Conservation (phyloP, 2,329 filamentous ascomycete genomes). For the Talaromyces piceae region DNA sequence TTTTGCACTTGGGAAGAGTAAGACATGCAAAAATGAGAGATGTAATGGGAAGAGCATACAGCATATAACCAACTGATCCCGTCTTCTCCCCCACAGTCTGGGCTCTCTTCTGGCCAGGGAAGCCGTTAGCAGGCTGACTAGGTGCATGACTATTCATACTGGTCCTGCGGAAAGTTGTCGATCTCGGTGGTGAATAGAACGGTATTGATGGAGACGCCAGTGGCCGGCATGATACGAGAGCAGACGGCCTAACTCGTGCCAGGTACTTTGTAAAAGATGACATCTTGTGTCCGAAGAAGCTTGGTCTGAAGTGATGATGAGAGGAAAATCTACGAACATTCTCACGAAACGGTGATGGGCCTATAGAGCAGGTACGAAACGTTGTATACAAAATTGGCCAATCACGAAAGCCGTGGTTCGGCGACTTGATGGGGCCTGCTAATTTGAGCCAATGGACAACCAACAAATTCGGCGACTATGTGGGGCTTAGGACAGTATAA, state of each 20-base stretch:
- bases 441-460: neutral
- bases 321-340: too few relatives aligned
- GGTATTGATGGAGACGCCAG: neutral
- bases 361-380: too few relatives aligned
- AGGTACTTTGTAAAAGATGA: neutral
- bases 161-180: neutral
- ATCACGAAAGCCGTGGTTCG: neutral
- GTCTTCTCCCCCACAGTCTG: neutral
- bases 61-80: neutral
- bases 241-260: neutral
- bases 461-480: neutral
- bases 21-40: neutral
- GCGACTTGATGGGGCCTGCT: neutral
- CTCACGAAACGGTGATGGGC: too few relatives aligned
- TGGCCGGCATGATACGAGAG: neutral
- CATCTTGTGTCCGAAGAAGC: neutral
- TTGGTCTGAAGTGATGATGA: neutral
- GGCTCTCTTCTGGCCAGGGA: neutral
- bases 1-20: slow-evolving; percentile 51
- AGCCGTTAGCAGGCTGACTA: too few relatives aligned
- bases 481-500: neutral
- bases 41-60: neutral
- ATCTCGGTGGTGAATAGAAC: neutral
- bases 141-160: neutral
- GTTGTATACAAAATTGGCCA: neutral